These are phyloP conservation scores for Colletotrichum incanum DNA, from an alignment of 2,329 filamentous ascomycete genomes.

Conservation along the genomic window DNA sequence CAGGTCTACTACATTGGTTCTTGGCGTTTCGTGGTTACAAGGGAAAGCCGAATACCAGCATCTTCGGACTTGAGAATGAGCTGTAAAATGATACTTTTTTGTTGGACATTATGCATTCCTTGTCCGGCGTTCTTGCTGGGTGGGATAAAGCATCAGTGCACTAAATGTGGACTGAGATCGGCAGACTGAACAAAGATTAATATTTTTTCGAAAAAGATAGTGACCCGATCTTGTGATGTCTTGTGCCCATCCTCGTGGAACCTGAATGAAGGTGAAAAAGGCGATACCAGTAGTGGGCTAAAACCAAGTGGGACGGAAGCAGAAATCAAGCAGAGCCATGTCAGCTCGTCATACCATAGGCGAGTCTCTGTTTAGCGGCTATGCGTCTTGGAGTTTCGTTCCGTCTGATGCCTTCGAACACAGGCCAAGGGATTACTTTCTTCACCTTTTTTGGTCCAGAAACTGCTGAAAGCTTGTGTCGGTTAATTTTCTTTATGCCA, in stretches of 20 bases:
- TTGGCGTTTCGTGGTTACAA: conserved; percentile 37
- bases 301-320: not conserved
- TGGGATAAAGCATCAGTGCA: not conserved
- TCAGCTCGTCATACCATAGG: not conserved
- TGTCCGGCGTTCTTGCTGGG: not conserved
- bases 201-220: not conserved
- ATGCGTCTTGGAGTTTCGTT: not conserved
- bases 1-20: conserved; percentile 22
- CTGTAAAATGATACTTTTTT: conserved; percentile 32
- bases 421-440: too few relatives aligned
- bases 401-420: not conserved
- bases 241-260: not conserved
- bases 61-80: conserved; percentile 31
- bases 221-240: not conserved
- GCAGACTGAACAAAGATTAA: conserved; percentile 13
- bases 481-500: not conserved
- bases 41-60: conserved; percentile 24
- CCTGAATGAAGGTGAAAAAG: not conserved
- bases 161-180: not conserved
- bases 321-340: not conserved
- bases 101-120: conserved; percentile 11
- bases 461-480: too few relatives aligned
- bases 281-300: not conserved
- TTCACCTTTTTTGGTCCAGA: too few relatives aligned
- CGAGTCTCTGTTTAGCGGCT: not conserved